Evolutionary conservation across 371 early-diverging fungal genomes (phyloP).

Genomic region (Encephalitozoon hellem): DNA sequence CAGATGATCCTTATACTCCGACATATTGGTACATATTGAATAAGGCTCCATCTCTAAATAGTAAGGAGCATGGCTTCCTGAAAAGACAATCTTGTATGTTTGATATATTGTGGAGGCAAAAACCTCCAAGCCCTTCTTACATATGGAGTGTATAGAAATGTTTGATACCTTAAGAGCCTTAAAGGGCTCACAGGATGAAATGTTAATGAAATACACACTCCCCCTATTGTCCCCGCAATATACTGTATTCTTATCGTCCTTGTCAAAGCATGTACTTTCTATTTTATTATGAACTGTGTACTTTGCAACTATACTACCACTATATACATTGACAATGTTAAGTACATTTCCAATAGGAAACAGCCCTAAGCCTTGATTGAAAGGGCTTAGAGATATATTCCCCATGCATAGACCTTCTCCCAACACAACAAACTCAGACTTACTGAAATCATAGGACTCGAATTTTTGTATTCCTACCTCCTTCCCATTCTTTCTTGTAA

Average conservation of each 20-base stretch:
- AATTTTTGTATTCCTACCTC: slow-evolving; percentile 15
- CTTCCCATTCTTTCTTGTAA: background rate
- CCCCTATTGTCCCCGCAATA: slow-evolving; percentile 40
- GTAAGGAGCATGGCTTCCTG: background rate
- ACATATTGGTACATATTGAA: slow-evolving; percentile 39
- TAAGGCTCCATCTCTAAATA: background rate
- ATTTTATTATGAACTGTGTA: slow-evolving; percentile 1
- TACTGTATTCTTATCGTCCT: slow-evolving; percentile 20
- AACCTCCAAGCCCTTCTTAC: background rate
- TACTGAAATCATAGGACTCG: background rate
- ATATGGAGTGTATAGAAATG: slow-evolving; percentile 18
- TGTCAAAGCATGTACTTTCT: slow-evolving; percentile 14
- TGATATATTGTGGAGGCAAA: slow-evolving; percentile 19
- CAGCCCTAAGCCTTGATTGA: slow-evolving; percentile 27
- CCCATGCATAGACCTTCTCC: background rate
- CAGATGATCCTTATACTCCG: background rate
- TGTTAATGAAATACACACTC: slow-evolving; percentile 8
- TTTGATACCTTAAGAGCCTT: slow-evolving; percentile 11
- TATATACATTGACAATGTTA: slow-evolving; percentile 34
- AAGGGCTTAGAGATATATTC: slow-evolving; percentile 36
- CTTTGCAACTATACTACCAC: background rate
- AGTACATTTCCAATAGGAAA: slow-evolving; percentile 6
- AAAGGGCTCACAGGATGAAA: background rate
- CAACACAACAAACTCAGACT: background rate
- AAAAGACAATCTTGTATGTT: slow-evolving; percentile 1